Conservation (phyloP, 2,329 filamentous ascomycete species). For the Colletotrichum karsti region DNA sequence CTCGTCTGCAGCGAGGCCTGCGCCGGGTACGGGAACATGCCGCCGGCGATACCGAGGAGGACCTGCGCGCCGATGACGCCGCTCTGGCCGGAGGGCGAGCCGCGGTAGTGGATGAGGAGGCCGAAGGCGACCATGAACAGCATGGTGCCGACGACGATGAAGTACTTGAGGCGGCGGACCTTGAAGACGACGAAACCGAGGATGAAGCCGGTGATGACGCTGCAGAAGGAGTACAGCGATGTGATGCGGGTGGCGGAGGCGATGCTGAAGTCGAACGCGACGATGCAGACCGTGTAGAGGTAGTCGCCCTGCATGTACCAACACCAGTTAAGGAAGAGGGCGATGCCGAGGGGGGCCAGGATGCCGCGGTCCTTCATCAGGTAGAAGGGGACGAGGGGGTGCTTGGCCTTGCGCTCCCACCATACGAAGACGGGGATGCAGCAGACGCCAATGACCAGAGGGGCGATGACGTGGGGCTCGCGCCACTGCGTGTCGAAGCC, state of each 20-base stretch:
- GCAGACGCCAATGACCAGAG: conserved; percentile 53
- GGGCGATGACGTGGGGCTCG: conserved; percentile 48
- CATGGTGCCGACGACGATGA: conserved; percentile 67
- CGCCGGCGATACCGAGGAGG: conserved; percentile 69
- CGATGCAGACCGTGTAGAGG: conserved; percentile 68
- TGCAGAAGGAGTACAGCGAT: conserved; percentile 65
- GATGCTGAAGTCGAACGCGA: conserved; percentile 68
- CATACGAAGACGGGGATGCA: conserved; percentile 60
- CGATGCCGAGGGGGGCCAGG: conserved; percentile 70
- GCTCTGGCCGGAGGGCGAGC: conserved; percentile 55
- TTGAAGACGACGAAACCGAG: conserved; percentile 65
- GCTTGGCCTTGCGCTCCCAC: conserved; percentile 56
- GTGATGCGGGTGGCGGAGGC: conserved; percentile 65
- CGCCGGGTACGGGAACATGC: conserved; percentile 65
- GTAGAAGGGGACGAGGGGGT: conserved; percentile 67
- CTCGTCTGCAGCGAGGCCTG: conserved; percentile 53
- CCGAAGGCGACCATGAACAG: conserved; percentile 74
- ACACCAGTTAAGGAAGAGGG: conserved; percentile 61
- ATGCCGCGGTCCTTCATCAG: conserved; percentile 71
- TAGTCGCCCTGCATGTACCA: conserved; percentile 73
- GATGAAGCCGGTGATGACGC: conserved; percentile 64
- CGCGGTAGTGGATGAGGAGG: conserved; percentile 70
- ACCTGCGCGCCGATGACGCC: conserved; percentile 71
- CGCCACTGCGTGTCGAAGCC: conserved; percentile 49
- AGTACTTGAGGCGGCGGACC: conserved; percentile 68